These are phyloP conservation scores for Globisporangium lucens DNA, from an alignment of 352 stramenopile genomes.

Conservation along the genomic window DNA sequence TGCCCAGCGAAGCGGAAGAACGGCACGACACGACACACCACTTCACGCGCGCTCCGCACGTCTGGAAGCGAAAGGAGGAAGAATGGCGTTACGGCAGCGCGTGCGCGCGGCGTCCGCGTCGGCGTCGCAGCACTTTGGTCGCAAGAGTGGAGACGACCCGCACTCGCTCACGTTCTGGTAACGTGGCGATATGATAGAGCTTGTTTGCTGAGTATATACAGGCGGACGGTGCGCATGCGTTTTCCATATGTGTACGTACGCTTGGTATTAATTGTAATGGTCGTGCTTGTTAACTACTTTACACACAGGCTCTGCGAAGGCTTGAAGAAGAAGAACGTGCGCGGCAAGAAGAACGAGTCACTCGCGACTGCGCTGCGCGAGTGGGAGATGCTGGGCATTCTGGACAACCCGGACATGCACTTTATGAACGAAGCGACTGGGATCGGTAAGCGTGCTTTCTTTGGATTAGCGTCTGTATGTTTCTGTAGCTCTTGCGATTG, in stretches of 20 bases:
- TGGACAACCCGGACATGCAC: constrained; percentile 39
- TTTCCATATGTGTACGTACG: neutral
- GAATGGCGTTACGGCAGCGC: constrained; percentile 43
- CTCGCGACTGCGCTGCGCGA: constrained; percentile 37
- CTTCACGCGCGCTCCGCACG: no score
- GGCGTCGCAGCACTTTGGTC: constrained; percentile 52
- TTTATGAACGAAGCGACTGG: constrained; percentile 82
- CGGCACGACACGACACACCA: no score
- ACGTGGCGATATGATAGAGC: neutral
- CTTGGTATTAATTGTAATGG: neutral
- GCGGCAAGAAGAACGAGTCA: constrained; percentile 39
- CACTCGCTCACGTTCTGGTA: constrained; percentile 61
- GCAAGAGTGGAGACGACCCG: constrained; percentile 42
- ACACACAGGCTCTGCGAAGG: constrained; percentile 62
- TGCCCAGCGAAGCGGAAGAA: neutral
- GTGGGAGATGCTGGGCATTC: constrained; percentile 44
- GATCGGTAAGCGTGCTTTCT: constrained; percentile 19
- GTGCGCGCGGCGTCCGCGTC: constrained; percentile 40
- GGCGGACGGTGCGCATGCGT: neutral
- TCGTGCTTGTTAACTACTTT: neutral
- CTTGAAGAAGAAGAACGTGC: constrained; percentile 62
- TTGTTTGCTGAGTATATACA: neutral
- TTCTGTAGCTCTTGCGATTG: neutral
- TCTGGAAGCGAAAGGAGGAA: neutral
- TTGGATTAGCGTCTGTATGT: neutral